Conservation (phyloP, 2,329 filamentous ascomycete species). For the Juglanconis oblonga region DNA sequence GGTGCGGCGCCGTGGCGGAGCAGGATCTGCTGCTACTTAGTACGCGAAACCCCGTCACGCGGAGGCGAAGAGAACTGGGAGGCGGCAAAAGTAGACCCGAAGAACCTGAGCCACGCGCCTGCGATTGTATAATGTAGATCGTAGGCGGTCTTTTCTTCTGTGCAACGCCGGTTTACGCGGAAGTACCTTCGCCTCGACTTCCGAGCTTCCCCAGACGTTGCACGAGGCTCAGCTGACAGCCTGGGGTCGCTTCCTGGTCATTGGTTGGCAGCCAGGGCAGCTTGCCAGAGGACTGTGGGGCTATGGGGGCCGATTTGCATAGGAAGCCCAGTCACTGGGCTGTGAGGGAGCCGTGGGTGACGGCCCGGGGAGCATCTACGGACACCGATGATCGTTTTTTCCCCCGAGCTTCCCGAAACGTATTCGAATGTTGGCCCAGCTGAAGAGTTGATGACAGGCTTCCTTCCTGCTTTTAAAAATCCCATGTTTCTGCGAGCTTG, state of each 20-base stretch:
- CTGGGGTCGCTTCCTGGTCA: neutral
- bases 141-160: neutral
- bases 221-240: neutral
- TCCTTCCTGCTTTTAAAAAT: neutral
- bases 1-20: conserved; percentile 2
- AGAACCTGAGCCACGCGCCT: neutral
- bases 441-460: neutral
- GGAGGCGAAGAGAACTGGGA: neutral
- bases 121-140: neutral
- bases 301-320: neutral
- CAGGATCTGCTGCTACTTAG: neutral
- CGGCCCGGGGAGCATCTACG: neutral
- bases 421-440: neutral
- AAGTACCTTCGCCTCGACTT: neutral
- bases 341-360: neutral
- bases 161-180: neutral
- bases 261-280: neutral
- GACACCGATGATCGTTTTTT: conserved; percentile 8
- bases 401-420: conserved; percentile 7
- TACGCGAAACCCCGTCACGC: neutral
- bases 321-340: no score
- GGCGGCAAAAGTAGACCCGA: neutral
- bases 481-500: neutral
- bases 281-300: neutral
- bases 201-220: neutral